phyloP scores from a whole-genome alignment of 805 yeast species.

The Kurtzmaniella fragi region DNA sequence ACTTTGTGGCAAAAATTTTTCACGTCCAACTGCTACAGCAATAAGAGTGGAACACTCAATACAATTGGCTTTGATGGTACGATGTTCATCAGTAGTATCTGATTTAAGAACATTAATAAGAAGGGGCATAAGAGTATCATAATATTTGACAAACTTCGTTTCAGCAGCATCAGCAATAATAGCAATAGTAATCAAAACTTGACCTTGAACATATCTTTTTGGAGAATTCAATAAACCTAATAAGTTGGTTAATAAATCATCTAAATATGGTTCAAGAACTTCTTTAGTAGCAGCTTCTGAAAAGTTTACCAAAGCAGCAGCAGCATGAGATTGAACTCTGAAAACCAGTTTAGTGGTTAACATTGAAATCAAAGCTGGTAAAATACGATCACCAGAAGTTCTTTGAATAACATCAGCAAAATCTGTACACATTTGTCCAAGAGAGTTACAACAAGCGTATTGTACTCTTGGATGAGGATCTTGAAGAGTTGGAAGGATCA shows the following conservation, averaged over 20 bases:
- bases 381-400: constrained; percentile 68
- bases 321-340: constrained; percentile 96
- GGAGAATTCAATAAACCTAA: constrained; percentile 77
- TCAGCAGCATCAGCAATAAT: constrained; percentile 97
- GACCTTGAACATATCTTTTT: constrained; percentile 93
- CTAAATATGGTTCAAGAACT: constrained; percentile 87
- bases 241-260: constrained; percentile 67
- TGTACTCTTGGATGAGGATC: constrained; percentile 94
- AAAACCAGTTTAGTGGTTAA: constrained; percentile 71
- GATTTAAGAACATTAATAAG: constrained; percentile 72
- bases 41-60: constrained; percentile 94
- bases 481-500: constrained; percentile 77
- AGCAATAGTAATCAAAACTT: constrained; percentile 93
- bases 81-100: constrained; percentile 73
- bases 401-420: constrained; percentile 86
- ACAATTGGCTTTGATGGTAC: constrained; percentile 83
- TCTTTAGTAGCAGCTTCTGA: constrained; percentile 88
- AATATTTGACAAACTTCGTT: constrained; percentile 80
- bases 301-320: constrained; percentile 96
- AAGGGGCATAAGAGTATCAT: constrained; percentile 90
- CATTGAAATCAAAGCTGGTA: constrained; percentile 85
- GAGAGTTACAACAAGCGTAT: constrained; percentile 93
- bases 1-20: constrained; percentile 73
- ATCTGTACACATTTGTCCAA: constrained; percentile 96
- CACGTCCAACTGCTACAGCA: constrained; percentile 92